Evolutionary conservation across 768 basidiomycete species (phyloP).

Genomic region (Pulveroboletus sp.): DNA sequence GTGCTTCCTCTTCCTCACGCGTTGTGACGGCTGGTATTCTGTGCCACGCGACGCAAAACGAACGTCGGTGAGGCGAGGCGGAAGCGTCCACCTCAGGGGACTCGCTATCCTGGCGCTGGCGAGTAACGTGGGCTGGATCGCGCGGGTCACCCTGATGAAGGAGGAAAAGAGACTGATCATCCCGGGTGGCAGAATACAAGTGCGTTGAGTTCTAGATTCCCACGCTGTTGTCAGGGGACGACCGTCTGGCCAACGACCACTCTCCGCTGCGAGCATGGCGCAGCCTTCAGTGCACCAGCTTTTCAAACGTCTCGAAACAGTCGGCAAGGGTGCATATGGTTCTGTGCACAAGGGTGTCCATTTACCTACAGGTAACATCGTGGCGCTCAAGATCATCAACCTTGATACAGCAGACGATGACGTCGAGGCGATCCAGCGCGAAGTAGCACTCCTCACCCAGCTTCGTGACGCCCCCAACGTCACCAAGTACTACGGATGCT

Average conservation of each 20-base stretch:
- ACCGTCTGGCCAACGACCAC: neutral
- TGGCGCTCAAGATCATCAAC: constrained; percentile 98
- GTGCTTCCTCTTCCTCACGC: constrained; percentile 87
- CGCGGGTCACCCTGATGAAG: constrained; percentile 21
- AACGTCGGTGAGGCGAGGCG: constrained; percentile 18
- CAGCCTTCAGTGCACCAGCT: constrained; percentile 72
- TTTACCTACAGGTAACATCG: constrained; percentile 77
- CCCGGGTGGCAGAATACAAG: neutral
- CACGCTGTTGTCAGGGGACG: constrained; percentile 7
- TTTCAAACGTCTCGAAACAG: constrained; percentile 83
- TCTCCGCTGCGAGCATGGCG: constrained; percentile 28
- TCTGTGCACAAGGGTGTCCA: constrained; percentile 92
- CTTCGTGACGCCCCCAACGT: constrained; percentile 87
- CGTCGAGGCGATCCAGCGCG: constrained; percentile 92
- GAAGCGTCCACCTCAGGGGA: constrained; percentile 21
- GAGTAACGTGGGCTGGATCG: constrained; percentile 16
- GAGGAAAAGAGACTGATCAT: constrained; percentile 20
- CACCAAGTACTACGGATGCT: constrained; percentile 95
- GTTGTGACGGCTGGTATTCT: constrained; percentile 97
- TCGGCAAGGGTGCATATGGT: constrained; percentile 94
- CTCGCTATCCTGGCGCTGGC: constrained; percentile 11
- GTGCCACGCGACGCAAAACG: constrained; percentile 70
- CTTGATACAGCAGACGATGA: constrained; percentile 96
- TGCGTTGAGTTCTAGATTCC: constrained; percentile 10
- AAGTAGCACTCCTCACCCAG: constrained; percentile 88